Base-by-base conservation (phyloP, 2,329 filamentous ascomycete genomes). In the Neonectria hederae region DNA sequence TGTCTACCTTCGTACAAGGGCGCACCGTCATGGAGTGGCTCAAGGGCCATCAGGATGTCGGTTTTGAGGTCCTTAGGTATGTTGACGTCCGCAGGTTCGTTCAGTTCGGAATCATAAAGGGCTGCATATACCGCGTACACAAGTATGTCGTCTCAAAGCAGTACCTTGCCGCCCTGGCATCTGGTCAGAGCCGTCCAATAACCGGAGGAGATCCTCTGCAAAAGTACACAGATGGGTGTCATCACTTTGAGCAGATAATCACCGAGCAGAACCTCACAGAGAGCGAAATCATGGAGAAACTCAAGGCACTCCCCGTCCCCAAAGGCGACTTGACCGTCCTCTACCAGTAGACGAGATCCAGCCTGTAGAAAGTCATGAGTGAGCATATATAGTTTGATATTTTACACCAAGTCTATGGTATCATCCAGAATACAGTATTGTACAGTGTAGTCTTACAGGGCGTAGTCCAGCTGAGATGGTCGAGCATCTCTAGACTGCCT, bases 21-120 rank as follows among this genome's bases (percentile, higher is more conserved):
- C 88, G 93, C 55, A 92, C 89, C n/a, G 85, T 98, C 13, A 91
- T 91, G 75, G 92, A 95, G 76, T 98, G 94, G 93, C 89, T 96
- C 69, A 85, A 92, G 63, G 84, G 90, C 32, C 92, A 97, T 77
- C 86, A 89, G 69, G 87, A 90, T 43, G 81, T 83, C 49, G 88
- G 87, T 0, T 84, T 90, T 65, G 84, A 89, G 63, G 84, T 92
- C 42, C 84, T 97, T 9, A 83, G 86, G 13, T 90, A 90, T 74
- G 89, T 99, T 62, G 96, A 99, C 77, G 89, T 97, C 59, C 89
- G 96, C 13, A 90, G 96, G 28, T 90, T 99, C 67, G 93, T 98
- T 67, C 97, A 97, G 63, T 99, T 98, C 74, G 96, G 95, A 62
- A 87, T 97, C 63, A 97, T 98, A 77, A 98, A 98, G 80, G 94